Base-by-base conservation (phyloP, 192 early-diverging fungal species). In the Thamnidium elegans region DNA sequence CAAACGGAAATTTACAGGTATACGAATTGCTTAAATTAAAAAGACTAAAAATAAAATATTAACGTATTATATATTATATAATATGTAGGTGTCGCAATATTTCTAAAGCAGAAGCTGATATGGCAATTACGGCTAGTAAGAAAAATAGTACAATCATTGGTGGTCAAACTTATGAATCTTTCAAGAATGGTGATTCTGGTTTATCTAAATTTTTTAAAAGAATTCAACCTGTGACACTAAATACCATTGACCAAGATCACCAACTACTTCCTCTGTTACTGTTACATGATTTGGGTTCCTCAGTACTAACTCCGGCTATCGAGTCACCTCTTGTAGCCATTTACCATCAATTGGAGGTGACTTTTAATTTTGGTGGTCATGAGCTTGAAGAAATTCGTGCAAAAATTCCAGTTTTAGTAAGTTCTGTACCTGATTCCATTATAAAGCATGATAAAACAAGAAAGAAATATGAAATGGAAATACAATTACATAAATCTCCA, bases 1-100 rank as follows among this genome's bases (percentile, higher is more conserved):
- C 71, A 72, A 50, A 47, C 63, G 5, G 71, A 72, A 67, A 26
- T 63, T 3, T 72, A 58, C 42, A 72, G 66, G 71, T 67, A 72
- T n/a, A 47, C 13, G 11, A 2, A 11, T n/a, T n/a, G n/a, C n/a
- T n/a, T n/a, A n/a, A n/a, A n/a, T n/a, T n/a, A n/a, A 48, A 17
- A 48, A 15, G 2, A 15, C 3, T 48, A 48, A 13, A 48, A 48
- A 48, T 4, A 48, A 39, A 39, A 39, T 9, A 39, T 14, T 14
- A 13, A 26, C 26, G 26, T 3, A 26, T 26, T 26, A 26, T 26
- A 26, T 26, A 26, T 2, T 26, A 26, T 26, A 39, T 15, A 42
- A 26, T 26, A 39, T 15, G 20, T 23, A 59, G 58, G 13, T 13
- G 43, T 20, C 58, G 58, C 13, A 19, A 59, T 1, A 21, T 59